Base-by-base conservation (phyloP, 805 yeast species). In the Candida wancherniae region DNA sequence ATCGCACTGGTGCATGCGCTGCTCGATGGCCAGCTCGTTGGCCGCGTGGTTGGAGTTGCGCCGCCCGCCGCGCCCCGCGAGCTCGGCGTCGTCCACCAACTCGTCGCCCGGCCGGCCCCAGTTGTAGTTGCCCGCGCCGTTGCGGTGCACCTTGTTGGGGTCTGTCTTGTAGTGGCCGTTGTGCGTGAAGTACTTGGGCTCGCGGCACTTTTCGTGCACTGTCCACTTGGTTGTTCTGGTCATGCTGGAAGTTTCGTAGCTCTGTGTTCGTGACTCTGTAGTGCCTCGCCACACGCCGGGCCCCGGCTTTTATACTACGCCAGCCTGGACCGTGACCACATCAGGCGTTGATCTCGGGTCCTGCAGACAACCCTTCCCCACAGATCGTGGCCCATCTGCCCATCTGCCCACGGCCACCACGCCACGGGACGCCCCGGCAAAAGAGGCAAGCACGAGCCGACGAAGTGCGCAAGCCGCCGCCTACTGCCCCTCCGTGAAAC, bases 21-120 rank as follows among this genome's bases (percentile, higher is more conserved):
- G 40, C 25, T 40, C 44, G 28, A 63, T 30, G 15, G 41, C 47
- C 18, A 53, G 48, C 44, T 59, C 67, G 34, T 60, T 54, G 15
- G 42, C 47, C 9, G 44, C 50, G 34, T 65, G 71, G 37, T 65
- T 64, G 17, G 68, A 61, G 45, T 65, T 65, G 33, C 70, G 46
- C 42, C 69, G 58, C 6, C 42, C 43, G 5, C 56, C 55, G 22
- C 39, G 36, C 9, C 10, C 19, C 10, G 9, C 19, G 58, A 4
- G 67, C 40, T 75, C 79, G 28, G 80, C 84, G 12, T 69, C 61
- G 31, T 72, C 75, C 37, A 73, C 69, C 39, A 83, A 54, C 48
- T 85, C 95, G 46, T 84, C 94, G 18, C 87, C 90, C 6, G 77
- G 71, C 37, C 67, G 63, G 25, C 97, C 97, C 95, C 95, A 85